Conservation (phyloP, 164 flowering plant species). For the Taxillus chinensis region DNA sequence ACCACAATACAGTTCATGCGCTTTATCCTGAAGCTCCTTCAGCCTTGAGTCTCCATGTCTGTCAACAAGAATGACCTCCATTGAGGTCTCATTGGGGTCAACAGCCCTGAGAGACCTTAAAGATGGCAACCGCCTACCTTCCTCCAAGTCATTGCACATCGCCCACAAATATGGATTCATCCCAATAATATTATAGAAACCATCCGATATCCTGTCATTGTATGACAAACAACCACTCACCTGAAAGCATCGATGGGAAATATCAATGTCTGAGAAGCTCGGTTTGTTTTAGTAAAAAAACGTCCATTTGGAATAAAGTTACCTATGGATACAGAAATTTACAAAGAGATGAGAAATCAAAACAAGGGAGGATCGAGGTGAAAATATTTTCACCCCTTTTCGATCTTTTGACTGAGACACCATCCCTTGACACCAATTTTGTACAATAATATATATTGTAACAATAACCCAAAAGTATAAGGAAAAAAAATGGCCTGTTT, state of each 20-base stretch:
- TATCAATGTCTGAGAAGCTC: no score
- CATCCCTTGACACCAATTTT: no score
- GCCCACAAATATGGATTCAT: constrained; percentile 90
- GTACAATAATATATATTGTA: no score
- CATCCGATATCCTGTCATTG: constrained; percentile 81
- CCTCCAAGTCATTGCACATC: constrained; percentile 82
- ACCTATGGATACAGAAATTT: no score
- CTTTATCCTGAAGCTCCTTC: constrained; percentile 72
- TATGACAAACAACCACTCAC: constrained; percentile 86
- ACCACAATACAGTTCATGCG: constrained; percentile 49
- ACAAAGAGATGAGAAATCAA: no score
- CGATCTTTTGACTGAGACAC: no score
- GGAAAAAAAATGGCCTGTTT: no score
- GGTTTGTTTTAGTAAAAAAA: no score
- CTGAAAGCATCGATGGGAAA: constrained; percentile 25
- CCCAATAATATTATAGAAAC: constrained; percentile 87
- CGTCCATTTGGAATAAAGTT: no score
- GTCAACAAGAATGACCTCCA: constrained; percentile 88
- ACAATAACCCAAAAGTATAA: no score
- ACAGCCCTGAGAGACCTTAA: constrained; percentile 53
- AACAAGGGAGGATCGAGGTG: no score
- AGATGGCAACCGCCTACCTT: constrained; percentile 62
- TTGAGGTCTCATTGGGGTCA: constrained; percentile 51
- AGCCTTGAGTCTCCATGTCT: constrained; percentile 58
- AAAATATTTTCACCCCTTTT: not conserved